Evolutionary conservation across 106 monocot species (phyloP).

Genomic region (Acorus calamus): DNA sequence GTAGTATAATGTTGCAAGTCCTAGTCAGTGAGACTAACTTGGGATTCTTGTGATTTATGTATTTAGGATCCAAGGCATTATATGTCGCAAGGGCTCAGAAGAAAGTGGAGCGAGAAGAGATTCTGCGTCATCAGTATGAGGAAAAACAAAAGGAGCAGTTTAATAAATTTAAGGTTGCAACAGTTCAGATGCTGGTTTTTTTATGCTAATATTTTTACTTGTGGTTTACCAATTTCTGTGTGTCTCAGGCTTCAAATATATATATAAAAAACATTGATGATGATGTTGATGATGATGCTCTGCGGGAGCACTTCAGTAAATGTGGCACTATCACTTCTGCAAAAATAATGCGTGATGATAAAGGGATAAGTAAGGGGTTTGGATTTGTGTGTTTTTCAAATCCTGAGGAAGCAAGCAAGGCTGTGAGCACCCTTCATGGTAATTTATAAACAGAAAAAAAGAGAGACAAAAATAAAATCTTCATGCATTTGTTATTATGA

Average conservation of each 20-base stretch:
- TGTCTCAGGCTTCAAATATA: slow-evolving; percentile 59
- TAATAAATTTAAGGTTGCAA: slow-evolving; percentile 25
- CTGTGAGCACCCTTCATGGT: slow-evolving; percentile 64
- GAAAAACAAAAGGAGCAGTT: slow-evolving; percentile 53
- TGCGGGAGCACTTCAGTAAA: slow-evolving; percentile 45
- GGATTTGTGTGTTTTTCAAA: slow-evolving; percentile 56
- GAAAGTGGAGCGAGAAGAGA: slow-evolving; percentile 55
- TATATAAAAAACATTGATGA: slow-evolving; percentile 85
- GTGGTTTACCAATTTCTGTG: background rate
- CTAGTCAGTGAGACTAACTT: too few relatives aligned
- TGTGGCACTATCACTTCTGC: slow-evolving; percentile 64
- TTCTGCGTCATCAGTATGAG: slow-evolving; percentile 39
- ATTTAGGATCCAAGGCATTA: slow-evolving; percentile 52
- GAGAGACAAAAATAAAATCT: too few relatives aligned
- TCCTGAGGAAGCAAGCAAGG: slow-evolving; percentile 53
- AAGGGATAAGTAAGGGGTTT: slow-evolving; percentile 74
- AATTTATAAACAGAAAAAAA: background rate
- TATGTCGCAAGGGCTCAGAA: slow-evolving; percentile 88
- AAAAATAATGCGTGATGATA: slow-evolving; percentile 64
- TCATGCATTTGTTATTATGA: background rate
- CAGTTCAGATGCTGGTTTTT: background rate
- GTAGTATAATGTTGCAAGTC: too few relatives aligned
- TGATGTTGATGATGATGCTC: slow-evolving; percentile 43
- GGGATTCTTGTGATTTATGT: too few relatives aligned
- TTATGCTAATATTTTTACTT: slow-evolving; percentile 2